Conservation (phyloP, 805 yeast genomes). For the Priceomyces melissophilus region DNA sequence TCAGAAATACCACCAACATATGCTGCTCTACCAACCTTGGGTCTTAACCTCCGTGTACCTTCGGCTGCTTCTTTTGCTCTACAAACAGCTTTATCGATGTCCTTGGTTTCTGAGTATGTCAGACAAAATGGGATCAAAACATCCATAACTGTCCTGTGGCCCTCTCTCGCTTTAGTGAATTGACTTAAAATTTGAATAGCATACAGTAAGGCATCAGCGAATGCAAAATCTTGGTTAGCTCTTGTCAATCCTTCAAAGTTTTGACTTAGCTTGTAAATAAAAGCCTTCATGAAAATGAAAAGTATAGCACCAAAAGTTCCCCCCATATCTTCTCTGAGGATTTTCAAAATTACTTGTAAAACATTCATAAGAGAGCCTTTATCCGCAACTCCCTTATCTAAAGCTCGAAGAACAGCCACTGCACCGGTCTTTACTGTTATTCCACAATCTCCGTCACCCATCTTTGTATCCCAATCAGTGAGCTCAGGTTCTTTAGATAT, state of each 20-base stretch:
- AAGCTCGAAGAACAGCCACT: constrained; percentile 19
- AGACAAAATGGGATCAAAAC: constrained; percentile 34
- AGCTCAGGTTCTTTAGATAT: constrained; percentile 31
- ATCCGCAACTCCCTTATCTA: constrained; percentile 17
- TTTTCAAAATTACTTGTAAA: constrained; percentile 20
- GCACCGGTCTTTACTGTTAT: constrained; percentile 34
- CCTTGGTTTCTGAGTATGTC: constrained; percentile 15
- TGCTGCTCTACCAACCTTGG: constrained; percentile 35
- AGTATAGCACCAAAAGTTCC: constrained; percentile 38
- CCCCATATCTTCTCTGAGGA: constrained; percentile 35
- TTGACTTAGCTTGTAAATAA: constrained; percentile 16
- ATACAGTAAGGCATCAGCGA: constrained; percentile 14
- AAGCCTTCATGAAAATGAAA: constrained; percentile 27
- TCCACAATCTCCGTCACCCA: constrained; percentile 46
- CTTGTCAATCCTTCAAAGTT: not conserved
- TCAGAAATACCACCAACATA: constrained; percentile 31
- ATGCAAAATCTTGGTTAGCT: not conserved
- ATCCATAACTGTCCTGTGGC: constrained; percentile 39
- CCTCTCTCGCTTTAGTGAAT: constrained; percentile 35
- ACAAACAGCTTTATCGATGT: constrained; percentile 19
- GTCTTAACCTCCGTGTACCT: constrained; percentile 30
- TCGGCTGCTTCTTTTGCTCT: constrained; percentile 30
- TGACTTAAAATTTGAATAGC: constrained; percentile 26
- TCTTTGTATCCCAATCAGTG: constrained; percentile 39
- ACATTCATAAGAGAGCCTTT: constrained; percentile 22